A percentile compares a stretch with the other conserved stretches of the same genome.
Evolutionary conservation across 2,329 filamentous ascomycete species (phyloP).

Genomic region (Pseudonectria buxi): DNA sequence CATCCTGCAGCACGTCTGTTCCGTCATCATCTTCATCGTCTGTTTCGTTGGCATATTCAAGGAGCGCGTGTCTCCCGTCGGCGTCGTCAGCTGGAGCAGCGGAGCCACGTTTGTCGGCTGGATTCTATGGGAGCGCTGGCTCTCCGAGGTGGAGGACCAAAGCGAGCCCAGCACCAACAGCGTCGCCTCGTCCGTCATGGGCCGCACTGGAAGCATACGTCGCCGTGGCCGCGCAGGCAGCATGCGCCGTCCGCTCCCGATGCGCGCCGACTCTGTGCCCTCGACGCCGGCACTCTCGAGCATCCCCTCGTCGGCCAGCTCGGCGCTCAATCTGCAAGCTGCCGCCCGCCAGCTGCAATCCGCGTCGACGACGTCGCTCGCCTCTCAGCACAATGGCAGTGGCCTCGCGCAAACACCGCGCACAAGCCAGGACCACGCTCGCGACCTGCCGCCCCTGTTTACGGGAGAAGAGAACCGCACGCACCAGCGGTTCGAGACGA

Average conservation of each 20-base stretch:
- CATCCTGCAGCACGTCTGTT: slow-evolving; percentile 94
- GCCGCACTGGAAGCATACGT: slow-evolving; percentile 27
- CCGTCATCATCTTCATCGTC: slow-evolving; percentile 87
- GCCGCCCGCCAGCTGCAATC: slow-evolving; percentile 39
- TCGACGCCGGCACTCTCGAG: slow-evolving; percentile 19
- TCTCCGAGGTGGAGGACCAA: slow-evolving; percentile 59
- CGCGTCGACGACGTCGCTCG: slow-evolving; percentile 49
- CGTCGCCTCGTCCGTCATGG: slow-evolving; percentile 30
- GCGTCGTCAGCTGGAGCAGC: slow-evolving; percentile 79
- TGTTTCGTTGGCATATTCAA: slow-evolving; percentile 89
- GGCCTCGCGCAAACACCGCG: slow-evolving; percentile 18
- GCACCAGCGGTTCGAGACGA: slow-evolving; percentile 61
- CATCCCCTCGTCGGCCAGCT: slow-evolving; percentile 35
- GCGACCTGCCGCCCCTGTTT: slow-evolving; percentile 22
- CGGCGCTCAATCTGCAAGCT: slow-evolving; percentile 37
- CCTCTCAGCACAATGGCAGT: slow-evolving; percentile 21
- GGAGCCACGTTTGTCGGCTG: slow-evolving; percentile 79
- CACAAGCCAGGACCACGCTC: slow-evolving; percentile 24
- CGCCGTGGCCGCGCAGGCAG: slow-evolving; percentile 31
- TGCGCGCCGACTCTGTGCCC: slow-evolving; percentile 22
- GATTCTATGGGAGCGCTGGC: slow-evolving; percentile 88
- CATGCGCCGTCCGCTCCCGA: slow-evolving; percentile 28
- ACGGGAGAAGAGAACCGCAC: slow-evolving; percentile 34
- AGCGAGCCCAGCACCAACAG: slow-evolving; percentile 32
- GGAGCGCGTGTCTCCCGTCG: slow-evolving; percentile 80